A percentile compares a stretch with the other conserved stretches of the same genome.
These are phyloP conservation scores for Raffaelea arxii DNA, from an alignment of 2,329 filamentous ascomycete species.

Conservation along the genomic window DNA sequence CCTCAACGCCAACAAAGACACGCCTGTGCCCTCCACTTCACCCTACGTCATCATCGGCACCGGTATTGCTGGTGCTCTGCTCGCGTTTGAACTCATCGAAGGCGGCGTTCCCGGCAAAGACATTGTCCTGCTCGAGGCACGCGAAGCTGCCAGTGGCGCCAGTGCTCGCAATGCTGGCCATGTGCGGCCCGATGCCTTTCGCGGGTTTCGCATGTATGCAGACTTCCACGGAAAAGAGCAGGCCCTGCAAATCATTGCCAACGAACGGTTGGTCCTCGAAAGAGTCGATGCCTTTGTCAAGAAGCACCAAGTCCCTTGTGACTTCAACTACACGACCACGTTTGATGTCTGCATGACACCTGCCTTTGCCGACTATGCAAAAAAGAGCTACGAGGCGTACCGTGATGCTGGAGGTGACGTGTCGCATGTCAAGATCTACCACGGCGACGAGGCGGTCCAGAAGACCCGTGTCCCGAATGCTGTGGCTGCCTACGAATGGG, in stretches of 20 bases:
- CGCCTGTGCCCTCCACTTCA: constrained; percentile 17
- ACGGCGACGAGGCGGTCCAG: constrained; percentile 26
- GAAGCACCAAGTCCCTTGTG: constrained; percentile 29
- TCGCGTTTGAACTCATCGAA: constrained; percentile 29
- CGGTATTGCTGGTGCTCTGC: constrained; percentile 29
- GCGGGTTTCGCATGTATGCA: constrained; percentile 33
- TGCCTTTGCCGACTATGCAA: constrained; percentile 34
- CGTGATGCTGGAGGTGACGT: constrained; percentile 31
- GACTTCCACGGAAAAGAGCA: constrained; percentile 30
- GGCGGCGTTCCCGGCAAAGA: constrained; percentile 21
- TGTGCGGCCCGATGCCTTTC: constrained; percentile 33
- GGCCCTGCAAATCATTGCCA: constrained; percentile 33
- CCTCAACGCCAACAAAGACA: constrained; percentile 26
- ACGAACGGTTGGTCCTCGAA: constrained; percentile 28
- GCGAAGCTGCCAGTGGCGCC: constrained; percentile 33
- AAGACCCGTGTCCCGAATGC: constrained; percentile 27
- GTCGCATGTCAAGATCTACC: constrained; percentile 28
- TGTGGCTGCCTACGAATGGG: constrained; percentile 39
- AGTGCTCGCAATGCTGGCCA: constrained; percentile 35
- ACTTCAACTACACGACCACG: constrained; percentile 35
- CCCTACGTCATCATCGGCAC: constrained; percentile 32
- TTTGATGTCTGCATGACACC: constrained; percentile 38
- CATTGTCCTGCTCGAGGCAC: constrained; percentile 30
- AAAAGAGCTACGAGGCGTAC: constrained; percentile 27
- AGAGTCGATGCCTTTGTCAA: constrained; percentile 30